Conservation (phyloP, 331 rosid genomes). For the Ulmus americana region DNA sequence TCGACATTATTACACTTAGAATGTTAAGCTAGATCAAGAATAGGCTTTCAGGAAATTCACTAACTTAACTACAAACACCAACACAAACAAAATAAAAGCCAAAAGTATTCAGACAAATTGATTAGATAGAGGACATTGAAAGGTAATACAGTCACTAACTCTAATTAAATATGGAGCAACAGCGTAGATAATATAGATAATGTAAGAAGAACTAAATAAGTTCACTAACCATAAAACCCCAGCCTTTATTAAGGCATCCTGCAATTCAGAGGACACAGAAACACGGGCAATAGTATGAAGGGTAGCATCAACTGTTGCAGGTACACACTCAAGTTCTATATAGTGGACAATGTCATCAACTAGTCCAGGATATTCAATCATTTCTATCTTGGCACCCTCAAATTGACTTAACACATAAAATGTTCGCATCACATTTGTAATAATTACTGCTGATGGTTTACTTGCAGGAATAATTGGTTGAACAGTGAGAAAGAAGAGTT, state of each 20-base stretch:
- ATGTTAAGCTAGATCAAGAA: not conserved
- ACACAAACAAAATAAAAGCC: too few species aligned
- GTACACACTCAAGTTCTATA: constrained; percentile 89
- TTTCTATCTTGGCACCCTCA: constrained; percentile 83
- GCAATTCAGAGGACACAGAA: constrained; percentile 79
- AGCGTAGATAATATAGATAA: not conserved
- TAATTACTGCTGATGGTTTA: constrained; percentile 84
- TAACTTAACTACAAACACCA: not conserved
- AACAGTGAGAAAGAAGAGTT: constrained; percentile 93
- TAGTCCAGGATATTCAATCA: constrained; percentile 74
- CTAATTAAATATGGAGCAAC: constrained; percentile 11
- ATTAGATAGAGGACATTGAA: not conserved
- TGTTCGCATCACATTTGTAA: constrained; percentile 84
- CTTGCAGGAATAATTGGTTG: constrained; percentile 85
- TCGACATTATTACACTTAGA: too few species aligned
- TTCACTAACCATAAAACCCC: constrained; percentile 82
- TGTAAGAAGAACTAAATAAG: constrained; percentile 8
- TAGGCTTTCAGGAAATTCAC: not conserved
- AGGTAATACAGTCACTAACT: not conserved
- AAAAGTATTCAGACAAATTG: not conserved
- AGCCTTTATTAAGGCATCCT: constrained; percentile 78
- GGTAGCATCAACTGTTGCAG: constrained; percentile 82
- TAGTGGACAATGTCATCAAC: constrained; percentile 87
- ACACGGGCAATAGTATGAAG: constrained; percentile 81
- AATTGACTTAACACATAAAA: constrained; percentile 83